phyloP scores from a whole-genome alignment of 2,329 filamentous ascomycete genomes.

The Pseudocercospora macadamiae region DNA sequence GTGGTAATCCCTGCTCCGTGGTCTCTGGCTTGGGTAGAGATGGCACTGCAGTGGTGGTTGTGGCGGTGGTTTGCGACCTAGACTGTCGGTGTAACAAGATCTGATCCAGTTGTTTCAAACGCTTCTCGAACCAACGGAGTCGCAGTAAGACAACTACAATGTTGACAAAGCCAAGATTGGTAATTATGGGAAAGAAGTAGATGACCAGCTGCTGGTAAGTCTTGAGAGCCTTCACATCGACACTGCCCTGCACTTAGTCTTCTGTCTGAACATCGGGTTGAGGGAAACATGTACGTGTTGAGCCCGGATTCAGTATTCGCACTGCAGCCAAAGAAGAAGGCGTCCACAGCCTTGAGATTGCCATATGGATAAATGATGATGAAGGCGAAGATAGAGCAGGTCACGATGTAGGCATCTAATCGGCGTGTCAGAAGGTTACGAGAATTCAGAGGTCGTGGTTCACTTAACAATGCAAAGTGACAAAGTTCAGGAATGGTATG shows the following conservation, averaged over 20 bases:
- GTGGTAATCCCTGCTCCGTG: too few relatives aligned
- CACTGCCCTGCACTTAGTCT: constrained; percentile 35
- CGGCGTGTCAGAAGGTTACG: neutral
- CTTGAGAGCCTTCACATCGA: constrained; percentile 54
- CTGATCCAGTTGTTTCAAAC: too few relatives aligned
- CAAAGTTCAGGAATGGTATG: constrained; percentile 10
- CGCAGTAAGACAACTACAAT: constrained; percentile 53
- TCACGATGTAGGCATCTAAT: constrained; percentile 48
- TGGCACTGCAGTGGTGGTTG: too few relatives aligned
- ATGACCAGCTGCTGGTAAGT: constrained; percentile 57
- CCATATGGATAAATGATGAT: constrained; percentile 44
- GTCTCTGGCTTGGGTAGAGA: too few relatives aligned
- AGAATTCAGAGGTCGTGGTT: neutral
- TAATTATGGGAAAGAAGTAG: constrained; percentile 55
- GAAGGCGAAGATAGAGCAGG: constrained; percentile 41
- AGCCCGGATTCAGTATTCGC: constrained; percentile 56
- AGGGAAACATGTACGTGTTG: constrained; percentile 47
- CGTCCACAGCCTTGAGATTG: constrained; percentile 50
- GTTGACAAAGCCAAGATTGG: constrained; percentile 56
- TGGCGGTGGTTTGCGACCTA: too few relatives aligned
- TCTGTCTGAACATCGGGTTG: too few relatives aligned
- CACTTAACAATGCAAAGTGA: constrained; percentile 14
- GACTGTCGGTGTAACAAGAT: too few relatives aligned
- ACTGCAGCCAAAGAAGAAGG: constrained; percentile 56
- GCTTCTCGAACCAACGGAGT: constrained; percentile 54